phyloP scores from a whole-genome alignment of 805 yeast genomes.

The Teunomyces lycoperdinae region DNA sequence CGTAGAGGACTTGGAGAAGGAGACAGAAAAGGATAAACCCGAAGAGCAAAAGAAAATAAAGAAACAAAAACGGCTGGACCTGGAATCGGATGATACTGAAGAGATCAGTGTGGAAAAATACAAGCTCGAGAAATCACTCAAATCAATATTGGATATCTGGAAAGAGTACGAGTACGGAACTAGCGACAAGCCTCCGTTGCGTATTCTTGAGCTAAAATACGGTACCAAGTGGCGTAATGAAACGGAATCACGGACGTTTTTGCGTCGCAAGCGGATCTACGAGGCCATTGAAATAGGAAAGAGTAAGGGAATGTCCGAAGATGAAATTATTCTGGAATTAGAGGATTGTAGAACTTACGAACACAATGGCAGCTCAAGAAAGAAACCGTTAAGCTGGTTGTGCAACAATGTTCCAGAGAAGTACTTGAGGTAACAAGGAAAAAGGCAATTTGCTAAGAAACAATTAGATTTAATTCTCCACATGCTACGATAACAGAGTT shows the following conservation, averaged over 20 bases:
- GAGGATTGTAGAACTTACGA: constrained; percentile 45
- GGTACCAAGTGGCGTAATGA: constrained; percentile 57
- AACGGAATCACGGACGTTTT: constrained; percentile 52
- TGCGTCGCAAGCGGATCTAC: constrained; percentile 52
- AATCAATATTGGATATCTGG: constrained; percentile 45
- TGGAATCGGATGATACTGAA: background rate
- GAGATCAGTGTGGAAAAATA: constrained; percentile 2
- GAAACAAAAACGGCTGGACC: background rate
- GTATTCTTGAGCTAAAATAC: constrained; percentile 45
- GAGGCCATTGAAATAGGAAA: constrained; percentile 53
- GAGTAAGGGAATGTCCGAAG: constrained; percentile 41
- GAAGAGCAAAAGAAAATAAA: background rate
- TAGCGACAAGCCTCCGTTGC: constrained; percentile 51
- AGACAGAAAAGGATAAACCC: background rate
- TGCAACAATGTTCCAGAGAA: constrained; percentile 14
- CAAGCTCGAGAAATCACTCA: constrained; percentile 13
- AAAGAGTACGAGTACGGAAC: constrained; percentile 53
- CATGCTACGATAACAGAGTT: background rate
- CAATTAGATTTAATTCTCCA: too few relatives aligned
- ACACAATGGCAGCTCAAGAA: constrained; percentile 37
- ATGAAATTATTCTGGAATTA: constrained; percentile 42
- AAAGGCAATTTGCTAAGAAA: too few relatives aligned
- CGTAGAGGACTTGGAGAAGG: background rate
- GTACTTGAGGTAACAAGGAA: constrained; percentile 3
- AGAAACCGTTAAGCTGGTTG: constrained; percentile 18